phyloP scores from a whole-genome alignment of 2,329 filamentous ascomycete species.

The Emericellopsis atlantica region DNA sequence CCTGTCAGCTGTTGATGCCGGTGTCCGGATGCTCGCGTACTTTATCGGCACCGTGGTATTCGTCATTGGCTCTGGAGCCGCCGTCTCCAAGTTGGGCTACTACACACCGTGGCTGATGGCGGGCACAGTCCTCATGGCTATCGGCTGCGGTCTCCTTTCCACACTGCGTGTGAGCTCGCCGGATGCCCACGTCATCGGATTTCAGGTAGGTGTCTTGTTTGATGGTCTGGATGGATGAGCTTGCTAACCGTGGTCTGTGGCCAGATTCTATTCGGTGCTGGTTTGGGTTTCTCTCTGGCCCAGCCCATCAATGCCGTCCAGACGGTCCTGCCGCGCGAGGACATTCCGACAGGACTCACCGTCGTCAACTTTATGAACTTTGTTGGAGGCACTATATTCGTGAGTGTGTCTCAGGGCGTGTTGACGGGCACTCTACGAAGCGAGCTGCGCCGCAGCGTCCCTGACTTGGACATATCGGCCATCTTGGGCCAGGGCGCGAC shows the following conservation, averaged over 20 bases:
- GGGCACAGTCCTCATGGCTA: slow-evolving; percentile 1
- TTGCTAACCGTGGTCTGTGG: no score
- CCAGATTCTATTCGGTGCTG: slow-evolving; percentile 5
- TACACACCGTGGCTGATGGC: slow-evolving; percentile 6
- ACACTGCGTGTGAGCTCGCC: slow-evolving; percentile 1
- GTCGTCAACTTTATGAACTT: no score
- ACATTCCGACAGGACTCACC: no score
- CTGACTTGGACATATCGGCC: no score
- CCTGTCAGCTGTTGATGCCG: slow-evolving; percentile 11
- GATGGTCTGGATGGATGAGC: slow-evolving; percentile 3
- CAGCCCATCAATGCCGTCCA: slow-evolving; percentile 6
- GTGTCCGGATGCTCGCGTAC: slow-evolving; percentile 6
- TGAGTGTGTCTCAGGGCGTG: no score
- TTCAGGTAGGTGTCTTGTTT: neutral
- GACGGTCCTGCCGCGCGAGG: slow-evolving; percentile 2
- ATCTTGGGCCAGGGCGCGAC: no score
- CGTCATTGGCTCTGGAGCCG: neutral
- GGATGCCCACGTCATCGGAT: neutral
- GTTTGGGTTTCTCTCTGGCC: slow-evolving; percentile 5
- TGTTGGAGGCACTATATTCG: no score
- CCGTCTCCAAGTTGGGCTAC: slow-evolving; percentile 3
- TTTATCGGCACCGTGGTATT: neutral
- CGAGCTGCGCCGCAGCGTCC: no score
- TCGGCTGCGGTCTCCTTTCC: slow-evolving; percentile 4
- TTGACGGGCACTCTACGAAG: no score